Conservation (phyloP, 108 stramenopile genomes). For the Nannochloropsis salina region DNA sequence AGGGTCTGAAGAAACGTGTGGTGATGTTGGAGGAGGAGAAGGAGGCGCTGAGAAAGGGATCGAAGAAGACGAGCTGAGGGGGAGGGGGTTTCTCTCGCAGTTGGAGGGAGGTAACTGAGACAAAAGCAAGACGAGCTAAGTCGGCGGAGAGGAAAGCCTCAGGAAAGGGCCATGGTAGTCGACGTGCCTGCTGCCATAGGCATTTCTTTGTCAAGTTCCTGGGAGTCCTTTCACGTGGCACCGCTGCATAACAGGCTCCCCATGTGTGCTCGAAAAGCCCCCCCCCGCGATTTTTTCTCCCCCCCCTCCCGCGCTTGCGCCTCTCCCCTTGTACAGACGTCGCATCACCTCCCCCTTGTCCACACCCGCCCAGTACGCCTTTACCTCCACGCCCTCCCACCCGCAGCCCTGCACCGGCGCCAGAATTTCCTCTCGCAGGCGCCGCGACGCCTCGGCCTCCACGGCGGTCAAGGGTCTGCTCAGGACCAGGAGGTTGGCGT, state of each 20-base stretch:
- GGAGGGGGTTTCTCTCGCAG: neutral
- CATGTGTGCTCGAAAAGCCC: no score
- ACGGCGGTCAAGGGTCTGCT: neutral
- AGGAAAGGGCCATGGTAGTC: no score
- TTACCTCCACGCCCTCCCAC: neutral
- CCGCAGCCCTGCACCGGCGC: neutral
- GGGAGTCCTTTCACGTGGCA: no score
- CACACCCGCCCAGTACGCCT: neutral
- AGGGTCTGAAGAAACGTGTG: constrained; percentile 18
- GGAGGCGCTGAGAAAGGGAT: neutral
- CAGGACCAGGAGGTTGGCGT: neutral
- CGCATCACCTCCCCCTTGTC: neutral
- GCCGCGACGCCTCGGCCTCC: neutral
- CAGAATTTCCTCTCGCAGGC: neutral
- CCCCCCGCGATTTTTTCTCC: no score
- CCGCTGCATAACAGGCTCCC: no score
- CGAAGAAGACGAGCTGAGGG: constrained; percentile 1
- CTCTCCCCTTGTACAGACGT: no score
- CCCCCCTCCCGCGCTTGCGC: no score
- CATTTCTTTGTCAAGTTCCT: no score
- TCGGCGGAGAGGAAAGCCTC: no score
- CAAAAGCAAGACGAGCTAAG: neutral
- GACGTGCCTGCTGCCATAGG: no score
- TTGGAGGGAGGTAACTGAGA: neutral
- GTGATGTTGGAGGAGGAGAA: constrained; percentile 26